A percentile compares a stretch with the other conserved stretches of the same genome.
Conservation (phyloP, 2,329 filamentous ascomycete species). For the Paraphoma sp. region DNA sequence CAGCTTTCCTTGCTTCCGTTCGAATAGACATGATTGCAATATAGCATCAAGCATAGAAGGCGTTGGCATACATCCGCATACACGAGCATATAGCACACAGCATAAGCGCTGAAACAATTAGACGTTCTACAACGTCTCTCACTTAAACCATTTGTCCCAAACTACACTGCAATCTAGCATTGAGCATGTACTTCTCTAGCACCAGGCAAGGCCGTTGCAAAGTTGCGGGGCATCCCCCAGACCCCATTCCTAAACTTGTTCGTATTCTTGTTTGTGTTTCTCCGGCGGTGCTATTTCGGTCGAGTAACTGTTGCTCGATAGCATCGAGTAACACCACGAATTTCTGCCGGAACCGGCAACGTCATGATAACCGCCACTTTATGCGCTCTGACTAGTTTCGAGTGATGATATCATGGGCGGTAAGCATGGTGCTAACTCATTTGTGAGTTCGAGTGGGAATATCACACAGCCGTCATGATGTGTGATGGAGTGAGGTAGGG, state of each 20-base stretch:
- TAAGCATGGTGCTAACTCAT: background rate
- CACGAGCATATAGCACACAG: background rate
- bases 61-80: background rate
- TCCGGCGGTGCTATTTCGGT: background rate
- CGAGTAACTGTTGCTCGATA: slow-evolving; percentile 1
- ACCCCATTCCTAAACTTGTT: background rate
- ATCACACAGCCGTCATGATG: too few relatives aligned
- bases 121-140: too few relatives aligned
- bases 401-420: background rate
- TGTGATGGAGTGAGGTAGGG: too few relatives aligned
- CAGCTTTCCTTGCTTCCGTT: background rate
- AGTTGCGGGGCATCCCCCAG: background rate
- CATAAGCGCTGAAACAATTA: background rate
- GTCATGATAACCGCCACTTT: slow-evolving; percentile 3
- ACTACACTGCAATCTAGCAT: background rate
- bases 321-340: slow-evolving; percentile 1
- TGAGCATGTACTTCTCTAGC: background rate
- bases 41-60: background rate
- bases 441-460: too few relatives aligned
- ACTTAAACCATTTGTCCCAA: background rate
- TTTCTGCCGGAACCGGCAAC: background rate
- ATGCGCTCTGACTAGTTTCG: background rate
- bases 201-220: background rate
- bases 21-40: background rate
- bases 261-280: background rate